phyloP scores from a whole-genome alignment of 2,329 filamentous ascomycete genomes.

The Xylaria sp. region DNA sequence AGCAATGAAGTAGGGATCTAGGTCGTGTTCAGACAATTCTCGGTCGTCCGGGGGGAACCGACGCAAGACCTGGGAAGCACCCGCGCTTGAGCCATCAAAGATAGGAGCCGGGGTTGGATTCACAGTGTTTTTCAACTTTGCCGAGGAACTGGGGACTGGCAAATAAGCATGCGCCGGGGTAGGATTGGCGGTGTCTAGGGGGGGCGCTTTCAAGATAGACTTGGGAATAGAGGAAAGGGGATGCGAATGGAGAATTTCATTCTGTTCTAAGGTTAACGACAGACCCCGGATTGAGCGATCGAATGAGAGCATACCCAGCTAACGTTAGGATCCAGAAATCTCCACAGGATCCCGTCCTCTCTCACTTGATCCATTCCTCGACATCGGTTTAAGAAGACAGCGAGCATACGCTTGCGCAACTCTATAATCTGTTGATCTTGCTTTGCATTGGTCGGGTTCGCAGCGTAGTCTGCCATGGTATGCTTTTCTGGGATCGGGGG shows the following conservation, averaged over 20 bases:
- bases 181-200: conserved; percentile 92
- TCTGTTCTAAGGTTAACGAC: conserved; percentile 64
- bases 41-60: conserved; percentile 85
- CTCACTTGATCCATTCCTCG: conserved; percentile 91
- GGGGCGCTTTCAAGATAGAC: conserved; percentile 93
- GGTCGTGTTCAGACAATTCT: conserved; percentile 83
- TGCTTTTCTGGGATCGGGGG: conserved; percentile 99
- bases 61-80: conserved; percentile 70
- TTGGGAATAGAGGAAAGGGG: conserved; percentile 93
- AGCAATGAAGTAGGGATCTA: conserved; percentile 95
- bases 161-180: conserved; percentile 87
- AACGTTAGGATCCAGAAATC: conserved; percentile 95
- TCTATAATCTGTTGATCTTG: conserved; percentile 98
- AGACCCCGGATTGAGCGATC: neutral
- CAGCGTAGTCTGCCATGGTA: conserved; percentile 97
- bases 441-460: conserved; percentile 97
- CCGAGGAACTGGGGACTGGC: conserved; percentile 84
- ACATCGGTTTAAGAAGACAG: conserved; percentile 94
- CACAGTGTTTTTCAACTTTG: conserved; percentile 78
- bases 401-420: conserved; percentile 93
- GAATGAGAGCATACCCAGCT: conserved; percentile 81
- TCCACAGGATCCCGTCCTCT: conserved; percentile 96
- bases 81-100: conserved; percentile 53
- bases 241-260: conserved; percentile 92
- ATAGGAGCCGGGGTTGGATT: conserved; percentile 51